Evolutionary conservation across 257 asterid species (phyloP), one percentile per base, ranked within the genome.

Genomic region (Petrea volubilis): DNA sequence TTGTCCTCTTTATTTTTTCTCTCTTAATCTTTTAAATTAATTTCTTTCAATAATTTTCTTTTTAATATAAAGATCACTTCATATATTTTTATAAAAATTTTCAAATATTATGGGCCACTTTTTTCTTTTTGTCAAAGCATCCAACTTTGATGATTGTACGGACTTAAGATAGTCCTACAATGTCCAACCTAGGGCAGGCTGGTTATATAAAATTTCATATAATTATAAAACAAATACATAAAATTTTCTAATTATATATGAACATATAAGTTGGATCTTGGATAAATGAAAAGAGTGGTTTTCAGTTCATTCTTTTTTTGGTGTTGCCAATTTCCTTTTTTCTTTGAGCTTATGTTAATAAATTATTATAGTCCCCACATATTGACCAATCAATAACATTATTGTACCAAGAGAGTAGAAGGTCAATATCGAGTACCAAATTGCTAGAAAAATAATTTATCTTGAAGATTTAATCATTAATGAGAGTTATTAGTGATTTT

Each of bases 61-160:
- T 36, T 69, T 58, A 28, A 64, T 40, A 14, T 38, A 55, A 73
- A 56, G 60, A 51, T 44, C 3, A 13, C 11, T 18, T 44, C 9
- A 47, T 10, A 47, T 47, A 1, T 11, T 17, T 44, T 58, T 27
- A 40, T 40, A 0, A 20, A 15, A 23, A 12, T 40, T 55, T 56
- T 40, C 29, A 60, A 23, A 66, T 43, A 33, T 46, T 21, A 51
- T 9, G 63, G 68, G 74, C 51, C 73, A 34, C 68, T n/a, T 18
- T 73, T 80, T 67, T 73, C 65, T 64, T 70, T 69, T 77, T 73
- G 77, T 77, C 72, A 64, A 80, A 77, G 71, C 68, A 72, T 24
- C n/a, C 72, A 52, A 41, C 53, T 64, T 65, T 73, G n/a, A n/a
- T 77, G 78, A 53, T 73, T 77, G 85, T 73, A 80, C 82, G 85